A percentile compares a stretch with the other conserved stretches of the same genome.
Evolutionary conservation across 2,329 filamentous ascomycete genomes (phyloP).

Genomic region (Diaporthe longicolla): DNA sequence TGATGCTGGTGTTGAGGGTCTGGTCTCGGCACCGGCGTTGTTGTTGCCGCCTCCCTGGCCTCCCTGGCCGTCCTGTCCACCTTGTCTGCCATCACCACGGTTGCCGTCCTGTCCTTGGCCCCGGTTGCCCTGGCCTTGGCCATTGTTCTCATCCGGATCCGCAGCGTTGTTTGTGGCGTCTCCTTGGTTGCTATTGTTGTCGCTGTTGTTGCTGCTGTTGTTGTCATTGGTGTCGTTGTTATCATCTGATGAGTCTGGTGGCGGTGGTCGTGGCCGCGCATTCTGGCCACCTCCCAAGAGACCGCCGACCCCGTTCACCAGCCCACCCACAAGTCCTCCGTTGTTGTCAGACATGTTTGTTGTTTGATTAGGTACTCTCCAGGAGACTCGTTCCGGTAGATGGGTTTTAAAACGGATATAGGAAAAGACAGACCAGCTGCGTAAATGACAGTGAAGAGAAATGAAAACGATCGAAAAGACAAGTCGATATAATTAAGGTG

Average conservation of each 20-base stretch:
- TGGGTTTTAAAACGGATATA: not conserved
- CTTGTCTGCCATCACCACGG: not conserved
- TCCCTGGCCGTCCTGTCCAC: not conserved
- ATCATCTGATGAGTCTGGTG: not conserved
- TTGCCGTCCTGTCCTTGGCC: not conserved
- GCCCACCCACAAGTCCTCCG: constrained; percentile 27
- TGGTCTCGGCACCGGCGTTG: not conserved
- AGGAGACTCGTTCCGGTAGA: not conserved
- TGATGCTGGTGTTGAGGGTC: not conserved
- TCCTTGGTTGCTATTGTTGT: not conserved
- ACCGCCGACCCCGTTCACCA: constrained; percentile 27
- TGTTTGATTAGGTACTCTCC: constrained; percentile 7
- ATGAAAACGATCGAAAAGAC: constrained; percentile 1
- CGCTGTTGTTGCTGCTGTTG: constrained; percentile 3
- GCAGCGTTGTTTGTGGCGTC: constrained; percentile 21
- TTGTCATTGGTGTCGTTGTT: constrained; percentile 13
- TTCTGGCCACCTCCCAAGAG: constrained; percentile 34
- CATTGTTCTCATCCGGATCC: not conserved
- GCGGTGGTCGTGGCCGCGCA: constrained; percentile 5
- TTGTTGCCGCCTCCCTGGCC: constrained; percentile 3
- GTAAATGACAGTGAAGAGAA: constrained; percentile 15
- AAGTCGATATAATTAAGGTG: constrained; percentile 11
- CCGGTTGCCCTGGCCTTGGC: not conserved
- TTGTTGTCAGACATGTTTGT: constrained; percentile 28
- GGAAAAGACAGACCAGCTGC: constrained; percentile 39